A percentile compares a stretch with the other conserved stretches of the same genome.
Evolutionary conservation across 1,139 yeast species (phyloP).

Genomic region (Nakaseomyces bracarensis): DNA sequence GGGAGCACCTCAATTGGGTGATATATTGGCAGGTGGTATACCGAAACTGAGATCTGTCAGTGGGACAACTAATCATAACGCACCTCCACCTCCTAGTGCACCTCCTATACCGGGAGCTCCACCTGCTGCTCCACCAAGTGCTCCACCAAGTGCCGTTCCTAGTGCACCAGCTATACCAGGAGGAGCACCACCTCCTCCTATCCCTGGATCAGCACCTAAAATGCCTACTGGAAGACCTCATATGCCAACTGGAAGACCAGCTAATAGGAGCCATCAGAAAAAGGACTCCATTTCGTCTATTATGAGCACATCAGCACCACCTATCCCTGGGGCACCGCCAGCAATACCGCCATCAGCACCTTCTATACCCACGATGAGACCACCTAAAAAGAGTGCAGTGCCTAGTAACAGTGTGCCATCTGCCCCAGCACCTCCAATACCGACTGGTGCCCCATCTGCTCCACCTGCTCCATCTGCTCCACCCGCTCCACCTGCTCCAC

Average conservation of each 20-base stretch:
- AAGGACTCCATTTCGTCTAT: constrained; percentile 17
- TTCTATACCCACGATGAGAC: constrained; percentile 11
- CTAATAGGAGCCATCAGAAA: constrained; percentile 19
- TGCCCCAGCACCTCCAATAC: constrained; percentile 15
- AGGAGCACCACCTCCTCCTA: constrained; percentile 10
- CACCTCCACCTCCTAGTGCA: constrained; percentile 18
- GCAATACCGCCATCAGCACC: constrained; percentile 10
- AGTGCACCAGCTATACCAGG: constrained; percentile 32
- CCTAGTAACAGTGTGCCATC: constrained; percentile 9
- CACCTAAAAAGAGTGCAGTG: not conserved
- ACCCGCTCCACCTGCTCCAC: constrained; percentile 19
- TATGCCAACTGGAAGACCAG: constrained; percentile 23
- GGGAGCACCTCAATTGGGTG: constrained; percentile 50
- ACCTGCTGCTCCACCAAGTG: constrained; percentile 10
- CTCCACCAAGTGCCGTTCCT: constrained; percentile 25
- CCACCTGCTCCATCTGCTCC: constrained; percentile 18
- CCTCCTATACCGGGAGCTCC: constrained; percentile 28
- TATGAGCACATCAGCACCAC: constrained; percentile 27
- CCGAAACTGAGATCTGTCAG: constrained; percentile 59
- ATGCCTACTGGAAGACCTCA: constrained; percentile 10
- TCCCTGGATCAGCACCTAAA: constrained; percentile 21
- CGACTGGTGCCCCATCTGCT: constrained; percentile 19
- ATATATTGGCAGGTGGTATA: constrained; percentile 77
- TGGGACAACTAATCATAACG: constrained; percentile 10
- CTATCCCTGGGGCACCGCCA: constrained; percentile 23